Conservation (phyloP, 2,329 filamentous ascomycete genomes). For the Microdochium bolleyi region DNA sequence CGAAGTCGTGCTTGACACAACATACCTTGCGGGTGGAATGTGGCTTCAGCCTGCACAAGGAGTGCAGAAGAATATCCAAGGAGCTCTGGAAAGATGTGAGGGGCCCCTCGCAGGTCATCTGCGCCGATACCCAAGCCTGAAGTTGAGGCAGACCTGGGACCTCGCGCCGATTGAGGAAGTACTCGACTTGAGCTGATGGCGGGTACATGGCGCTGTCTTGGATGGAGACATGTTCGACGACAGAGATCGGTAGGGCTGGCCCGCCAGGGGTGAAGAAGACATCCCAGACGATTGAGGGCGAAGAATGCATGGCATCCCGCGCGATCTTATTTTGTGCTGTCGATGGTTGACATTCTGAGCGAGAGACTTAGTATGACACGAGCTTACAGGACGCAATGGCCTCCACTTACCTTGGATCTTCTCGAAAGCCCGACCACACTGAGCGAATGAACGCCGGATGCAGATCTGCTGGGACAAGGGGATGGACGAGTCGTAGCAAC, state of each 20-base stretch:
- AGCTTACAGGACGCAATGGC: neutral
- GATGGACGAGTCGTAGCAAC: constrained; percentile 8
- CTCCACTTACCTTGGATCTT: constrained; percentile 13
- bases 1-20: neutral
- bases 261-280: neutral
- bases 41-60: neutral
- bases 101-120: constrained; percentile 29
- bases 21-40: constrained; percentile 1
- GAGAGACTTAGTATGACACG: neutral
- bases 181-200: neutral
- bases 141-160: neutral
- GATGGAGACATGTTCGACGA: neutral
- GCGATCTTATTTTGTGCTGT: neutral
- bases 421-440: constrained; percentile 11
- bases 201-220: neutral
- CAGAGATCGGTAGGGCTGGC: neutral
- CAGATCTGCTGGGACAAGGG: constrained; percentile 17
- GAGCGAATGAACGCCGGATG: constrained; percentile 10
- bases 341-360: neutral
- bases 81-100: constrained; percentile 19
- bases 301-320: neutral
- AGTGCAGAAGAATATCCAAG: constrained; percentile 1
- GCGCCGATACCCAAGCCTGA: constrained; percentile 11
- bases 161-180: neutral
- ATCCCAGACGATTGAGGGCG: neutral